Evolutionary conservation across 2,329 filamentous ascomycete species (phyloP), one percentile per base, ranked within the genome.

Genomic region (Venturia aucupariae): DNA sequence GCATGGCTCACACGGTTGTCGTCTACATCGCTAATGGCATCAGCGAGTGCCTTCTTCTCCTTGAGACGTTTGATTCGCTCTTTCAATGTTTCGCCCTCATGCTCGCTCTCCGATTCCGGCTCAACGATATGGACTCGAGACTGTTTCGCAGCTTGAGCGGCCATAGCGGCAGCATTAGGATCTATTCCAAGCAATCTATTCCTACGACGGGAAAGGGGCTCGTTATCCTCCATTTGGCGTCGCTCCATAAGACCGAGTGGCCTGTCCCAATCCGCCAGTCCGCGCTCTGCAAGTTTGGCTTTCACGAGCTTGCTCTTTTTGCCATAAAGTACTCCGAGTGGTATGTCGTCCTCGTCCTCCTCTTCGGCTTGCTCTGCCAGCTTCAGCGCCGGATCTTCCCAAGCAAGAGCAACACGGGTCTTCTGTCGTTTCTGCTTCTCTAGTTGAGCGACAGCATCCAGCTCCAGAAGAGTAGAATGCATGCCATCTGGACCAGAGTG

Each of bases 401-500:
- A 99, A 1, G 93, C 94, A 41, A 99, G 81, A 65, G 90, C 90
- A 41, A 96, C 86, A 65, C 87, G 89, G 71, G 89, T 90, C 65
- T 84, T 83, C 70, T 88, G 84, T 44, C 93, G 85, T 35, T 88
- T 82, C 68, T 87, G 86, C 69, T 87, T 87, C 73, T 96, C 90
- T 30, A 92, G 83, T 74, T 97, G 90, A 27, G 90, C 90, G 35
- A 97, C 90, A 0, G 91, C 89, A 71, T 99, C 93, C 69, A 97
- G 83, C 72, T 99, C 86, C 0, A 99, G 81, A 4, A 99, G 81
- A 0, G 94, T 99, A 17, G 90, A 90, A 68, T 94, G 90, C 82
- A 96, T 87, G n/a, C 91, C 92, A 64, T 88, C 86, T 24, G 89
- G 87, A 69, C 80, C 83, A 0, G 81, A 78, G 17, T 82, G 84